Percentiles rank a stretch among this genome's conserved stretches.
Conservation (phyloP, 202 grass and related monocot genomes). For the Panicum hallii region DNA sequence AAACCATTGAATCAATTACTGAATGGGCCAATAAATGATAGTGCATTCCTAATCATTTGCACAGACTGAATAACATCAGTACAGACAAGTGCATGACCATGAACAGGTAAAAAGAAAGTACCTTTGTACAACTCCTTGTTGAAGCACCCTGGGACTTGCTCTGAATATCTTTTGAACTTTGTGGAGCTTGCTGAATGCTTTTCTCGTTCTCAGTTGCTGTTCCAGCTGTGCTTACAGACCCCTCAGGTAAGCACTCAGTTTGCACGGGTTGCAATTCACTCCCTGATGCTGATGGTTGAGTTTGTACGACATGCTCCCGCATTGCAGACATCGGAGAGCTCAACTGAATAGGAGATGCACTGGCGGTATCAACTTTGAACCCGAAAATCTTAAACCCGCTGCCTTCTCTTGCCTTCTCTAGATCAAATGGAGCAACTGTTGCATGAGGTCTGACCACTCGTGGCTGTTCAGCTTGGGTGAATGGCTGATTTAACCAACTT, state of each 20-base stretch:
- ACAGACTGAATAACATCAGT: neutral
- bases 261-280: conserved; percentile 46
- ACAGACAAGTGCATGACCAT: neutral
- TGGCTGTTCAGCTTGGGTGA: conserved; percentile 47
- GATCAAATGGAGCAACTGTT: conserved; percentile 60
- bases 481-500: conserved; percentile 59
- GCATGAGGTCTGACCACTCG: conserved; percentile 65
- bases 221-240: conserved; percentile 63
- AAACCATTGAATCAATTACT: neutral
- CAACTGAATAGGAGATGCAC: conserved; percentile 55
- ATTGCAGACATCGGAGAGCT: conserved; percentile 60
- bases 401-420: conserved; percentile 68
- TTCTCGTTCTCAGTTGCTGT: conserved; percentile 62
- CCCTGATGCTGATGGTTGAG: conserved; percentile 27
- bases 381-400: conserved; percentile 90
- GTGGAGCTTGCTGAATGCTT: conserved; percentile 52
- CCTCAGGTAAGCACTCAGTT: conserved; percentile 65
- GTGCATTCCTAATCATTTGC: neutral
- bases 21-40: neutral
- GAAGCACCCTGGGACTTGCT: conserved; percentile 71
- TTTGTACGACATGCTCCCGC: conserved; percentile 56
- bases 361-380: conserved; percentile 70
- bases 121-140: conserved; percentile 94
- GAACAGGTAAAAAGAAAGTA: conserved; percentile 32
- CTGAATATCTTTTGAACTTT: conserved; percentile 66